Base-by-base conservation (phyloP, 1,139 yeast genomes). In the Yamadazyma mexicana region DNA sequence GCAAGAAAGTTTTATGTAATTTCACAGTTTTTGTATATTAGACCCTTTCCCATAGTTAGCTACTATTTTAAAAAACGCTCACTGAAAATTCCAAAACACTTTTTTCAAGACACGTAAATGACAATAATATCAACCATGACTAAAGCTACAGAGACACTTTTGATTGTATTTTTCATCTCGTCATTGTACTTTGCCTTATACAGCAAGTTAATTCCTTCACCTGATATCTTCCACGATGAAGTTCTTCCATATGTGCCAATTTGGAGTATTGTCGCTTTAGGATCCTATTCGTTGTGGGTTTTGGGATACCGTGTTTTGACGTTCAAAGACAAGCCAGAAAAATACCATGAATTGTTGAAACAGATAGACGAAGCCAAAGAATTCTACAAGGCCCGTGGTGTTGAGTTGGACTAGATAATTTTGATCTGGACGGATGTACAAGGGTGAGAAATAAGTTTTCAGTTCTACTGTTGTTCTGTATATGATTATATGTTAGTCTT, bases 261-360 rank as follows among this genome's bases (percentile, higher is more conserved):
- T 71, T 84, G 91, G 91, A 74, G 69, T 0, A 64, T 84, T 49
- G 87, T 84, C 25, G 55, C 84, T 5, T 83, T 84, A 58, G 91
- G 91, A 24, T 67, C 86, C 16, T 84, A 81, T 55, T 81, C 89
- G n/a, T 71, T 84, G 51, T 83, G 76, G 34, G 77, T 85, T 8
- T 70, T 84, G 44, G 91, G 92, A 30, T 78, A 77, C 72, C 88
- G 87, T 39, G 82, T 84, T 16, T 66, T 72, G 53, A 79, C 88
- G 1, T 81, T 84, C 65, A 81, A 83, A 55, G 88, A 84, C 64
- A 84, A 83, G 62, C 81, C 81, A 50, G 84, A 73, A 40, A 83
- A 82, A 59, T 80, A 83, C 62, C 59, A 70, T 51, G 89, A 83
- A 55, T 73, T 84, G 53, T 68, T 80, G 51, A 64, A 59, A 44